Evolutionary conservation across 148 eudicot genomes (phyloP).

Genomic region (Camellia sinensis): DNA sequence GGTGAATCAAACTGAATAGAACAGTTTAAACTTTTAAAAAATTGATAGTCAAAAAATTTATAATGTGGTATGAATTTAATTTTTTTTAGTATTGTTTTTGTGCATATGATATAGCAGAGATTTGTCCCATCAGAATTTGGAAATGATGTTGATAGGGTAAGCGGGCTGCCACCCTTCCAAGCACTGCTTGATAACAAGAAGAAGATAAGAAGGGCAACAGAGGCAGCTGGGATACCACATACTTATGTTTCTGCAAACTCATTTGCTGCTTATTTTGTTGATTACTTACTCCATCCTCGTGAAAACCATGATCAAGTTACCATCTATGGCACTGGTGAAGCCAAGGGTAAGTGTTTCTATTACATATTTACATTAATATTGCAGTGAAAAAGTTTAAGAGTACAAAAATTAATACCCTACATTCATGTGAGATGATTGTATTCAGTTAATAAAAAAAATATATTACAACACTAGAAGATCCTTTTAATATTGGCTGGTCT

Average conservation of each 20-base stretch:
- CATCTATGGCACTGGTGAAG: constrained; percentile 25
- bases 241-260: constrained; percentile 25
- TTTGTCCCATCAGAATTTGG: constrained; percentile 31
- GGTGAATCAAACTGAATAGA: too few species aligned
- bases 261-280: constrained; percentile 21
- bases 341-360: constrained; percentile 13
- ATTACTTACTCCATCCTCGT: constrained; percentile 19
- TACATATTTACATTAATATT: too few species aligned
- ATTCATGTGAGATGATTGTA: too few species aligned
- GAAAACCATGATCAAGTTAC: constrained; percentile 1
- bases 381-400: too few species aligned
- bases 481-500: too few species aligned
- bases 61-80: too few species aligned
- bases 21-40: too few species aligned
- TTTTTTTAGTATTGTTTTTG: too few species aligned
- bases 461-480: too few species aligned
- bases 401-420: too few species aligned
- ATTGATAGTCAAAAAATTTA: too few species aligned
- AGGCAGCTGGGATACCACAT: constrained; percentile 21
- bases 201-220: constrained; percentile 24
- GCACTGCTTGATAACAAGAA: constrained; percentile 19
- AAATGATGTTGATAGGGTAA: constrained; percentile 25
- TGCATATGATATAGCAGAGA: constrained; percentile 11
- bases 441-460: too few species aligned
- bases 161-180: constrained; percentile 23